These are phyloP conservation scores for Hericium rajendrae DNA, from an alignment of 768 basidiomycete species.

Conservation along the genomic window DNA sequence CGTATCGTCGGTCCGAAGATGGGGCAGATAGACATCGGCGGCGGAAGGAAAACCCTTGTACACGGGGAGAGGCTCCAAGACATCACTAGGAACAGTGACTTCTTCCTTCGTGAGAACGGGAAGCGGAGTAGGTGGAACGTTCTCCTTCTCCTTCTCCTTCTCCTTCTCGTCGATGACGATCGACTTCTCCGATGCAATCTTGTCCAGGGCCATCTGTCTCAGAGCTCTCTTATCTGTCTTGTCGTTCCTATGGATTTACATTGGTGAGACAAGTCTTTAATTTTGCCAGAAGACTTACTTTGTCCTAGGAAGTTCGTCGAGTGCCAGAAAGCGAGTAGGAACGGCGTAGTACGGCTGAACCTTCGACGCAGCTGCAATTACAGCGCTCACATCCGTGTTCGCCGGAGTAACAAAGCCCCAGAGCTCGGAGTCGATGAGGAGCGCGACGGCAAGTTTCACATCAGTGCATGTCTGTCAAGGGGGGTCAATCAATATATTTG, in stretches of 20 bases:
- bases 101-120: not conserved
- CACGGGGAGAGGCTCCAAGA: not conserved
- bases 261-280: too few relatives aligned
- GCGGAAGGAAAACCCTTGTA: not conserved
- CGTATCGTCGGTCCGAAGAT: not conserved
- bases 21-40: not conserved
- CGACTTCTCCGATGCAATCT: not conserved
- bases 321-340: slow-evolving; percentile 33
- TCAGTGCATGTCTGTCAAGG: slow-evolving; percentile 28
- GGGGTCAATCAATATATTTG: slow-evolving; percentile 9
- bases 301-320: slow-evolving; percentile 44
- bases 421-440: slow-evolving; percentile 41
- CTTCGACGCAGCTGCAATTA: slow-evolving; percentile 35
- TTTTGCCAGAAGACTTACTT: slow-evolving; percentile 23
- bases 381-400: slow-evolving; percentile 26
- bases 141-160: not conserved
- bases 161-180: not conserved
- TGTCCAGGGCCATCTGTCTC: slow-evolving; percentile 10
- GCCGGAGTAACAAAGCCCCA: slow-evolving; percentile 47
- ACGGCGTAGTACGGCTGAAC: slow-evolving; percentile 54
- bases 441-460: slow-evolving; percentile 37
- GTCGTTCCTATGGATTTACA: slow-evolving; percentile 28
- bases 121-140: not conserved
- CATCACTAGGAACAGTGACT: not conserved
- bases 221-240: slow-evolving; percentile 19